Base-by-base conservation (phyloP, 1,139 yeast genomes). In the Sporopachydermia cereana region DNA sequence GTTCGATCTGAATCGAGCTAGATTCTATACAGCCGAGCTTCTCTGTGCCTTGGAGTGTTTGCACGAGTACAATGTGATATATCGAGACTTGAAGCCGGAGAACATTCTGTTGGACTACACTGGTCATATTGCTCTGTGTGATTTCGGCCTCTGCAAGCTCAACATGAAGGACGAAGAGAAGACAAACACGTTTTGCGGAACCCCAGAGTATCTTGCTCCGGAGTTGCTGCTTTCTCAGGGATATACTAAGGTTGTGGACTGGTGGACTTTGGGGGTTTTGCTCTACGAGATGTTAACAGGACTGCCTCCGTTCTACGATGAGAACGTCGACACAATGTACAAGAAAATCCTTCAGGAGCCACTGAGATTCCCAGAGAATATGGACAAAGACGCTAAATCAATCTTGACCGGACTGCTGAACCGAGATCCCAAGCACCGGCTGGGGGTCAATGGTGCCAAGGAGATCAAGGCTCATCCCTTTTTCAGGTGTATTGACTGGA, bases 221-320 rank as follows among this genome's bases (percentile, higher is more conserved):
- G 99, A 93, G 63, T 69, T 91, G 52, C 67, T 91, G 43, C 68
- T 88, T 51, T 94, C 94, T 45, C 89, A 86, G 58, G 98, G 98
- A 1, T 91, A 91, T 62, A 86, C 97, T 3, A 79, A 95, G 60
- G 83, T 84, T 20, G 97, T 91, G 20, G 98, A 91, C 65, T 91
- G 96, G 93, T 91, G 98, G 98, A 91, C 98, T 1, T 71, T 91
- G 54, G 98, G 98, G 41, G 91, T 93, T 14, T 69, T 91, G 45
- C 68, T 91, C 43, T 93, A 85, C 61, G 98, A 91, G 60, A 93
- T 93, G 98, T 72, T 93, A 51, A 88, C 96, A 2, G 96, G 97
- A 0, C 71, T 91, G 52, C 98, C 98, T 5, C 96, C 96, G 43
- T 91, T 88, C 60, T 91, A 85, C 60, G 97, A 89, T 58, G 96